Evolutionary conservation across 2,329 filamentous ascomycete species (phyloP).

Genomic region (Clarireedia monteithiana): DNA sequence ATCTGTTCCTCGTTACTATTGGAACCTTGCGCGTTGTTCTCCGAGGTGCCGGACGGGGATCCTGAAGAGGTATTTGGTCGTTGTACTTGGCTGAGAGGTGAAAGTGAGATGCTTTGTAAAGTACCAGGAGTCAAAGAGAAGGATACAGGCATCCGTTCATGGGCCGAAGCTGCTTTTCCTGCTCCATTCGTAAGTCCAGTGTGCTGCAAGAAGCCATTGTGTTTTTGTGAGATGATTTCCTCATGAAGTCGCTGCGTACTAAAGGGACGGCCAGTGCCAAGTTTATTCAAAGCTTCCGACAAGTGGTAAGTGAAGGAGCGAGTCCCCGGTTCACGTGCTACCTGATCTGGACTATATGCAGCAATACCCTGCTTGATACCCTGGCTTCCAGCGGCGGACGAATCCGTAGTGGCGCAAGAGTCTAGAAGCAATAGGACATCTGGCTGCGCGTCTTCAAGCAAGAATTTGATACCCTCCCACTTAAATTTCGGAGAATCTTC

Average conservation of each 20-base stretch:
- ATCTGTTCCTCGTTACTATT: constrained; percentile 19
- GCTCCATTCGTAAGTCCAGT: constrained; percentile 40
- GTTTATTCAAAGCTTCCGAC: constrained; percentile 45
- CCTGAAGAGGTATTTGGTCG: constrained; percentile 28
- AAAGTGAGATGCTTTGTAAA: constrained; percentile 44
- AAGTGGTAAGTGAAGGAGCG: constrained; percentile 52
- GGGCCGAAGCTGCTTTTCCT: constrained; percentile 27
- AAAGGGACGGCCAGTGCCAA: constrained; percentile 47
- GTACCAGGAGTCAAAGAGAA: constrained; percentile 49
- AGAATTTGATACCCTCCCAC: constrained; percentile 54
- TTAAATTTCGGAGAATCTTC: constrained; percentile 54
- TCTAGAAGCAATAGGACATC: constrained; percentile 57
- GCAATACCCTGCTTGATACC: constrained; percentile 57
- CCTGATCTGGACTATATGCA: constrained; percentile 47
- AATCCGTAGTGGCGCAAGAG: constrained; percentile 49
- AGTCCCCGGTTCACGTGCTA: constrained; percentile 35
- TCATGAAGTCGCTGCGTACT: constrained; percentile 49
- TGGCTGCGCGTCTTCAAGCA: constrained; percentile 55
- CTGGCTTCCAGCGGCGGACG: constrained; percentile 41
- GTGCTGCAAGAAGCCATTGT: constrained; percentile 35
- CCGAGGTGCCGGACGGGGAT: constrained; percentile 24
- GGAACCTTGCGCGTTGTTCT: constrained; percentile 19
- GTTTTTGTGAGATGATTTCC: constrained; percentile 36
- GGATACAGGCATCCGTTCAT: constrained; percentile 39
- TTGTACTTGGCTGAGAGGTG: constrained; percentile 27